A percentile compares a stretch with the other conserved stretches of the same genome.
phyloP scores from a whole-genome alignment of 2,329 filamentous ascomycete genomes.

The Fusarium sp. region DNA sequence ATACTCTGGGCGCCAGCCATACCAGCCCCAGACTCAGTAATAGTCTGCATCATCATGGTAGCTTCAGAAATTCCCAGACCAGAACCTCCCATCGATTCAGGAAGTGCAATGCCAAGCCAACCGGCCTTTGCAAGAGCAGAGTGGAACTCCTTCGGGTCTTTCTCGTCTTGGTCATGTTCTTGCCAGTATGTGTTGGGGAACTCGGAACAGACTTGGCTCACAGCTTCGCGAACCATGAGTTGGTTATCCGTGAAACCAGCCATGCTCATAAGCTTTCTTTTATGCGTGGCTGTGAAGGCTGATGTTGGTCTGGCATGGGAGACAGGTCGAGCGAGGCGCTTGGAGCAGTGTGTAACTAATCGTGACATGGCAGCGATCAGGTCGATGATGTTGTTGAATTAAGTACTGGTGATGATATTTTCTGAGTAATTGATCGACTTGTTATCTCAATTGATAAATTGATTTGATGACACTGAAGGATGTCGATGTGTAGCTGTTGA shows the following conservation, averaged over 20 bases:
- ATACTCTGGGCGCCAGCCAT: constrained; percentile 78
- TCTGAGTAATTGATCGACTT: too few relatives aligned
- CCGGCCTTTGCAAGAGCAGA: constrained; percentile 79
- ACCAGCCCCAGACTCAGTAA: constrained; percentile 81
- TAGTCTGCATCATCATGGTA: constrained; percentile 89
- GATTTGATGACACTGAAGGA: too few relatives aligned
- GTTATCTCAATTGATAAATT: too few relatives aligned
- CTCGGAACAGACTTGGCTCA: constrained; percentile 75
- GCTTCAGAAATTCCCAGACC: constrained; percentile 85
- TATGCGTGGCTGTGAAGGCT: constrained; percentile 55
- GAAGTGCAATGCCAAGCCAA: constrained; percentile 85
- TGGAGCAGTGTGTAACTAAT: constrained; percentile 15
- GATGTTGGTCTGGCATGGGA: neutral
- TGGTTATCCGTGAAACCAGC: constrained; percentile 80
- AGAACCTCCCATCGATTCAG: constrained; percentile 79
- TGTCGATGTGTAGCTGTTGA: too few relatives aligned
- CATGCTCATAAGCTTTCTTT: constrained; percentile 73
- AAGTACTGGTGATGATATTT: too few relatives aligned
- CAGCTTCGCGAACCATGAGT: constrained; percentile 77
- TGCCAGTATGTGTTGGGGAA: constrained; percentile 85
- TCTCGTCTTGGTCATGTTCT: constrained; percentile 75
- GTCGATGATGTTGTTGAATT: neutral
- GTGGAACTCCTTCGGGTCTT: constrained; percentile 82
- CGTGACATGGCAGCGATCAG: constrained; percentile 21
- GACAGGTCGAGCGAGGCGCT: constrained; percentile 13